Evolutionary conservation across 495 filamentous ascomycete species (phyloP).

Genomic region (Penicillium canescens): DNA sequence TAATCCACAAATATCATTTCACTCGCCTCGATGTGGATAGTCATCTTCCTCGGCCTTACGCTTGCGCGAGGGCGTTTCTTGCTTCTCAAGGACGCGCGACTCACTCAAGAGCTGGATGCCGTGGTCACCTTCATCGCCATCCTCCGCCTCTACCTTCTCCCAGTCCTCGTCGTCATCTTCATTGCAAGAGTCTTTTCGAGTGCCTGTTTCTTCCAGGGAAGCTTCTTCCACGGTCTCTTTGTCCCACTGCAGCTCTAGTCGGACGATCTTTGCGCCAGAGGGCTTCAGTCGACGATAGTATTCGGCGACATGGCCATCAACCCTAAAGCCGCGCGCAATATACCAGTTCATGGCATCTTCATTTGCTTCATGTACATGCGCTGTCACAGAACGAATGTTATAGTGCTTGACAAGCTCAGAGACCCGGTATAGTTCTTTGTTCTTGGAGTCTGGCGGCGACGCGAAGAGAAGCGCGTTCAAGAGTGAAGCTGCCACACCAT

Average conservation of each 20-base stretch:
- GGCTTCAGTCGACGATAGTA: constrained; percentile 89
- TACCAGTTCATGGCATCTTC: constrained; percentile 88
- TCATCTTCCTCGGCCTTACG: constrained; percentile 41
- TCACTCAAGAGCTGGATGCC: constrained; percentile 35
- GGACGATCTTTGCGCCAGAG: constrained; percentile 74
- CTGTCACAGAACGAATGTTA: constrained; percentile 61
- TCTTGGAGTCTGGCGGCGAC: constrained; percentile 24
- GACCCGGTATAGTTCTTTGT: constrained; percentile 20
- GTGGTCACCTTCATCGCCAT: constrained; percentile 38
- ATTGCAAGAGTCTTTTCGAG: not conserved
- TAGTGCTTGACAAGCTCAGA: constrained; percentile 53
- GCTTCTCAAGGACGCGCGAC: constrained; percentile 30
- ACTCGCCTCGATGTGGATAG: constrained; percentile 11
- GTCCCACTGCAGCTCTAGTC: constrained; percentile 41
- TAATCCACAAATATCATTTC: constrained; percentile 5
- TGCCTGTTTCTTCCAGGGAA: not conserved
- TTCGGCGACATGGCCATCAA: constrained; percentile 56
- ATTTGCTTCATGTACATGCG: constrained; percentile 95
- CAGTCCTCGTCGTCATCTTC: constrained; percentile 39
- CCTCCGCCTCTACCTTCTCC: constrained; percentile 47
- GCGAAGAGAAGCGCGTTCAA: constrained; percentile 58
- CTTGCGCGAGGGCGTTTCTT: constrained; percentile 31
- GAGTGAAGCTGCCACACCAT: constrained; percentile 76
- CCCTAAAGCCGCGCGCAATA: constrained; percentile 70
- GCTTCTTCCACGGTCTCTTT: constrained; percentile 4